Base-by-base conservation (phyloP, 2,329 filamentous ascomycete genomes). In the Dactylonectria macrodidyma region DNA sequence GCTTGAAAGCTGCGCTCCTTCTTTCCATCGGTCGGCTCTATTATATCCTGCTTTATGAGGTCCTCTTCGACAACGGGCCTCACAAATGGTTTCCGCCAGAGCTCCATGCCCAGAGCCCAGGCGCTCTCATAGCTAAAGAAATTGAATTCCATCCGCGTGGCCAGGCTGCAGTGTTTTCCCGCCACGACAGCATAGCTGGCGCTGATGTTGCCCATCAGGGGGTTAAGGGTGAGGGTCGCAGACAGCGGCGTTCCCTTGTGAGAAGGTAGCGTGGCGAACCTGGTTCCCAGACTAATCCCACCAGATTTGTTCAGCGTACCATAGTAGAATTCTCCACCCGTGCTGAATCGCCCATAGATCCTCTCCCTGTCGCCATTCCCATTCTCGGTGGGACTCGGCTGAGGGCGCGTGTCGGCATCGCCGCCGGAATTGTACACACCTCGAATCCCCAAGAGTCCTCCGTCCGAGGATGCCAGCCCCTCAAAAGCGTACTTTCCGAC, bases 111-210 rank as follows among this genome's bases (percentile, higher is more conserved):
- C 26, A 98, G 88, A 30, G 95, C 92, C 86, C 97, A 92, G 66
- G 96, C 93, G 78, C 94, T 97, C 84, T 99, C 96, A 84, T 98
- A 99, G 79, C 94, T 97, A 82, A 98, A 98, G 57, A 98, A 93
- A 77, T 99, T 99, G 83, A 99, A 99, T 78, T 97, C 95, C 83
- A 98, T 95, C 57, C 93, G 91, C 24, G 95, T 97, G 71, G 95
- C 96, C 57, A 99, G 88, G 11, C 94, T 93, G 73, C 97, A 89
- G 75, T 94, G 90, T 38, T 89, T 89, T 3, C 94, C 94, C 2
- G 95, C 95, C 76, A 94, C 92, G 55, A 98, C 93, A 0, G 96
- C 93, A 79, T 99, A 99, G 16, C 91, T 97, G 41, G 95, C 94
- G 65, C 93, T 95, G 67, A 99, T 87, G 77, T 94, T 97, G 19